These are phyloP conservation scores for Agmasoma carcini DNA, from an alignment of 371 early-diverging fungal species.

Conservation along the genomic window DNA sequence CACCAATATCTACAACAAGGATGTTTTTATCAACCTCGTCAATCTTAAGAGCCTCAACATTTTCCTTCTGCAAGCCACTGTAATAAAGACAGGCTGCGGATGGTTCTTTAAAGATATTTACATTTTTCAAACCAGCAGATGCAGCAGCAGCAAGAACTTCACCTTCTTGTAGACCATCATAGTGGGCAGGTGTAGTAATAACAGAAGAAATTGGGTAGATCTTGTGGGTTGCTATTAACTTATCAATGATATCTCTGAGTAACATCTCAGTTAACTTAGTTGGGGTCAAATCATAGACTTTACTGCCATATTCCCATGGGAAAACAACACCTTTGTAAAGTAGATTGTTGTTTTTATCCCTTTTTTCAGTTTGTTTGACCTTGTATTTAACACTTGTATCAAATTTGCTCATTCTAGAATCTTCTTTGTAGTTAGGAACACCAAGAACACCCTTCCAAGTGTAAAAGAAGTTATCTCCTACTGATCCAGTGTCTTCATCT, in stretches of 20 bases:
- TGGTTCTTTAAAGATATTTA: conserved; percentile 49
- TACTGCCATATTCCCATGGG: not conserved
- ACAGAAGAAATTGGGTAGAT: conserved; percentile 30
- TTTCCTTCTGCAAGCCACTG: conserved; percentile 32
- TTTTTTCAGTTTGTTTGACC: conserved; percentile 24
- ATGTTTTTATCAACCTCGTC: conserved; percentile 54
- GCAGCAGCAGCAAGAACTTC: conserved; percentile 48
- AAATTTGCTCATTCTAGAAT: too few relatives aligned
- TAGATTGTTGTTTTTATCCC: not conserved
- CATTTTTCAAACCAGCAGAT: conserved; percentile 46
- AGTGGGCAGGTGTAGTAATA: conserved; percentile 53
- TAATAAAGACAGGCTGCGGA: conserved; percentile 54
- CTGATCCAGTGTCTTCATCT: conserved; percentile 15
- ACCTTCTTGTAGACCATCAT: conserved; percentile 45
- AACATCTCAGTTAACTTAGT: conserved; percentile 3
- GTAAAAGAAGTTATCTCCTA: conserved; percentile 29
- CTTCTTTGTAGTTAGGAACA: too few relatives aligned
- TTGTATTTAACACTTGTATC: conserved; percentile 30
- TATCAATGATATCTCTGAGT: not conserved
- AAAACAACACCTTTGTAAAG: not conserved
- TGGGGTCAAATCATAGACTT: not conserved
- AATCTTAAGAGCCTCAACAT: not conserved
- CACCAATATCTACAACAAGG: conserved; percentile 84
- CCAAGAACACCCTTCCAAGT: conserved; percentile 14
- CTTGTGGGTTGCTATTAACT: not conserved